Percentiles rank a stretch among this genome's conserved stretches.
These are phyloP conservation scores for Diaporthe australafricana DNA, from an alignment of 2,329 filamentous ascomycete species.

Conservation along the genomic window DNA sequence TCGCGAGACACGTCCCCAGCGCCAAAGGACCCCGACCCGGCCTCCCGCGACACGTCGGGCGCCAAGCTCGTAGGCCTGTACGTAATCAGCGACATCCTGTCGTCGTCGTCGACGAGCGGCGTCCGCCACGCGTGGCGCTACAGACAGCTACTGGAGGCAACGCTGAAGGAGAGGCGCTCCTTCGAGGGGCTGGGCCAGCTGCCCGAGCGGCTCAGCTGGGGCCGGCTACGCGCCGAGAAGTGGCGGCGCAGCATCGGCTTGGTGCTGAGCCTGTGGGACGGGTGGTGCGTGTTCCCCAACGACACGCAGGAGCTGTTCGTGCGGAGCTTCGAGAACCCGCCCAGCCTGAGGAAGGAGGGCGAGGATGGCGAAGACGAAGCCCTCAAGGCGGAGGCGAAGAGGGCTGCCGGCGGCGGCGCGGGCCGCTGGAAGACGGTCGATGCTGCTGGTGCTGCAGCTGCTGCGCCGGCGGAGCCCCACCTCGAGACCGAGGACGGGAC, in stretches of 20 bases:
- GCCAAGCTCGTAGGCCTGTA: slow-evolving; percentile 86
- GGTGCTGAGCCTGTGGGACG: slow-evolving; percentile 78
- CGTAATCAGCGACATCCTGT: slow-evolving; percentile 80
- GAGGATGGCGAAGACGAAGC: slow-evolving; percentile 45
- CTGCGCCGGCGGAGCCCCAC: slow-evolving; percentile 35
- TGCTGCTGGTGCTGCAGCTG: slow-evolving; percentile 44
- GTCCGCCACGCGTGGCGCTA: slow-evolving; percentile 90
- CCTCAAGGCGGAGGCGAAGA: slow-evolving; percentile 50
- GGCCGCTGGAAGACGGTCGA: slow-evolving; percentile 64
- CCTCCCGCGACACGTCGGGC: slow-evolving; percentile 70
- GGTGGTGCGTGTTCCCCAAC: slow-evolving; percentile 79
- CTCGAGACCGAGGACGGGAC: slow-evolving; percentile 36
- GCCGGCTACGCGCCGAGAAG: slow-evolving; percentile 83
- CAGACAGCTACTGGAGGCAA: slow-evolving; percentile 80
- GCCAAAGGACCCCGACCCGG: slow-evolving; percentile 55
- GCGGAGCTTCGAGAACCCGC: slow-evolving; percentile 77
- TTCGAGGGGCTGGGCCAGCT: slow-evolving; percentile 83
- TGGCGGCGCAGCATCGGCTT: slow-evolving; percentile 82
- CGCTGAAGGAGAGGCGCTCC: slow-evolving; percentile 73
- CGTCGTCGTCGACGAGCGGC: slow-evolving; percentile 79
- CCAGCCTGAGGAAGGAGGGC: slow-evolving; percentile 53
- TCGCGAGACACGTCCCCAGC: slow-evolving; percentile 51
- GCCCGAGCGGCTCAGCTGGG: slow-evolving; percentile 80
- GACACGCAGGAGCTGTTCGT: slow-evolving; percentile 79
- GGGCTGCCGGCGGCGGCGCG: slow-evolving; percentile 54